Conservation (phyloP, 192 early-diverging fungal species). For the Rhizophagus sp. region DNA sequence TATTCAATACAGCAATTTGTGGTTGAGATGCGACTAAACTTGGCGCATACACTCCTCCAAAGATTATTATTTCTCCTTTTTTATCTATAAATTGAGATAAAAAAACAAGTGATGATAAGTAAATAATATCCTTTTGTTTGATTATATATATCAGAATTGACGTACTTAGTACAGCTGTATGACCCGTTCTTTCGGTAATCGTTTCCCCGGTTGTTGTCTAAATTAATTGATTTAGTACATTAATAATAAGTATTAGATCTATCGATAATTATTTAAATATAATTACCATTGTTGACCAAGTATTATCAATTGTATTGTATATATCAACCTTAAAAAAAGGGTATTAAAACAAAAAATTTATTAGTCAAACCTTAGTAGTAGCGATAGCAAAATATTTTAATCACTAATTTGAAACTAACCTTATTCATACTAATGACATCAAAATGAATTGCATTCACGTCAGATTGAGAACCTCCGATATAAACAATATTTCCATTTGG, state of each 20-base stretch:
- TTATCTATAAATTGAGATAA: background rate
- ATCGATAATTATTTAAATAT: background rate
- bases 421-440: background rate
- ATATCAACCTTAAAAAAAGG: background rate
- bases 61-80: background rate
- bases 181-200: background rate
- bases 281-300: background rate
- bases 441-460: background rate
- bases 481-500: constrained; percentile 10
- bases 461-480: background rate
- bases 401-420: background rate
- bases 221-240: background rate
- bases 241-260: background rate
- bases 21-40: background rate
- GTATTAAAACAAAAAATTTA: background rate
- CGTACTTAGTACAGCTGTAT: background rate
- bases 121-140: background rate
- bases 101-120: background rate
- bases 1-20: background rate
- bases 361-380: background rate
- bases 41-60: background rate
- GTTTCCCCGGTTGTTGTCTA: background rate
- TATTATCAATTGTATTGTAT: background rate
- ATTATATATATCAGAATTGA: background rate
- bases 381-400: background rate